Conservation (phyloP, 2,329 filamentous ascomycete species). For the Botrytis elliptica region DNA sequence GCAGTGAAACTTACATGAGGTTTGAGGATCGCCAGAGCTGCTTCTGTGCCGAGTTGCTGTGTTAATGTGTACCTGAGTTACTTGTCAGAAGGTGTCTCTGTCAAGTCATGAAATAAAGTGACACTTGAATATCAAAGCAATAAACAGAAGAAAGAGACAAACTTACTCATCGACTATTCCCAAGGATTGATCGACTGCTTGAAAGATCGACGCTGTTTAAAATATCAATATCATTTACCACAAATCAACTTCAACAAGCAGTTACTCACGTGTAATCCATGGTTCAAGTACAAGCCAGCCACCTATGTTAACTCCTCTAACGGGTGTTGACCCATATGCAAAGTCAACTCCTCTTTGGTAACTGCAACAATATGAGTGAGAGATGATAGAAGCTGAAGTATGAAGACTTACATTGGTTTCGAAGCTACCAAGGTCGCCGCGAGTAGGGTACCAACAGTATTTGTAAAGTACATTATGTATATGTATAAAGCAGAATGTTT, state of each 20-base stretch:
- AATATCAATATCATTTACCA: not conserved
- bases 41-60: constrained; percentile 48
- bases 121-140: not conserved
- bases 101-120: not conserved
- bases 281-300: constrained; percentile 42
- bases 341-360: constrained; percentile 42
- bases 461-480: constrained; percentile 19
- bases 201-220: constrained; percentile 48
- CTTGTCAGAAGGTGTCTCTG: not conserved
- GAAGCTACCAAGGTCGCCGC: constrained; percentile 4
- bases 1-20: constrained; percentile 42
- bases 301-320: constrained; percentile 38
- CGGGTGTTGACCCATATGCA: constrained; percentile 49
- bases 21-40: constrained; percentile 51
- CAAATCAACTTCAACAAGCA: not conserved
- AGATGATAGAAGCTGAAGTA: not conserved
- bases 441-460: constrained; percentile 11
- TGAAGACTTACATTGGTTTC: constrained; percentile 18
- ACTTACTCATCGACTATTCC: constrained; percentile 38
- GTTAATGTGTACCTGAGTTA: constrained; percentile 33
- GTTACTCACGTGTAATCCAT: constrained; percentile 50
- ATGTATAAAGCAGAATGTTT: not conserved
- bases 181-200: constrained; percentile 38
- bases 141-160: not conserved
- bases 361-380: constrained; percentile 11